Evolutionary conservation across 2,329 filamentous ascomycete genomes (phyloP).

Genomic region (Podosphaera aphanis): DNA sequence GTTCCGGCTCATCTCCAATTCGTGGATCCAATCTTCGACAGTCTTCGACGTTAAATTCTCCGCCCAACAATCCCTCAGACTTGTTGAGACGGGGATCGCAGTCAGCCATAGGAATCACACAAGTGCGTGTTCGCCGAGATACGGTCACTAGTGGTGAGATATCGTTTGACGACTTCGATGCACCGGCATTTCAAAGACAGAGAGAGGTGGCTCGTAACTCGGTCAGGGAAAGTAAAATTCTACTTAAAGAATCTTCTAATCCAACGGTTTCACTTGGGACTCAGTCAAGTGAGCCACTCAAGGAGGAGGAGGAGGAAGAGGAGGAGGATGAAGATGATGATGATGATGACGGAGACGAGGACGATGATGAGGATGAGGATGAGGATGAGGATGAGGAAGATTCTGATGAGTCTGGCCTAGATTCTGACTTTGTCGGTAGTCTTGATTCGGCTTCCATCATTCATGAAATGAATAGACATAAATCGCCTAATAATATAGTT

Average conservation of each 20-base stretch:
- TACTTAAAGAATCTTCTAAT: conserved; percentile 30
- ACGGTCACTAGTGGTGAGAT: conserved; percentile 66
- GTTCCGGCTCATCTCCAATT: conserved; percentile 73
- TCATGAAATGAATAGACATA: conserved; percentile 34
- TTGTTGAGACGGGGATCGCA: conserved; percentile 40
- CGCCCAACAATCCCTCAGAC: conserved; percentile 23
- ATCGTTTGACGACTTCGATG: conserved; percentile 57
- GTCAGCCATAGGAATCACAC: conserved; percentile 44
- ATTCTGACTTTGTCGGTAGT: conserved; percentile 40
- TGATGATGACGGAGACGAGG: conserved; percentile 10
- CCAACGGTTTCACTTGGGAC: conserved; percentile 17
- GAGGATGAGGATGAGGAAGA: conserved; percentile 20
- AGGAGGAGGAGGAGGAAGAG: conserved; percentile 16
- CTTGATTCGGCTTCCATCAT: conserved; percentile 51
- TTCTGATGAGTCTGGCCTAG: conserved; percentile 37
- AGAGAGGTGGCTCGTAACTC: conserved; percentile 36
- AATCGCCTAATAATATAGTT: conserved; percentile 33
- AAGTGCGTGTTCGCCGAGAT: conserved; percentile 45
- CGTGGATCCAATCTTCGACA: conserved; percentile 41
- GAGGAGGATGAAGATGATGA: conserved; percentile 29
- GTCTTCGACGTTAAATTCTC: conserved; percentile 51
- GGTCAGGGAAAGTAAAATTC: conserved; percentile 27
- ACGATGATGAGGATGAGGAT: conserved; percentile 1
- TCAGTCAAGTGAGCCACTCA: conserved; percentile 22
- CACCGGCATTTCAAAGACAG: conserved; percentile 38